Evolutionary conservation across 164 flowering plant genomes (phyloP), one percentile per base, ranked within the genome.

Genomic region (Annona cherimola): DNA sequence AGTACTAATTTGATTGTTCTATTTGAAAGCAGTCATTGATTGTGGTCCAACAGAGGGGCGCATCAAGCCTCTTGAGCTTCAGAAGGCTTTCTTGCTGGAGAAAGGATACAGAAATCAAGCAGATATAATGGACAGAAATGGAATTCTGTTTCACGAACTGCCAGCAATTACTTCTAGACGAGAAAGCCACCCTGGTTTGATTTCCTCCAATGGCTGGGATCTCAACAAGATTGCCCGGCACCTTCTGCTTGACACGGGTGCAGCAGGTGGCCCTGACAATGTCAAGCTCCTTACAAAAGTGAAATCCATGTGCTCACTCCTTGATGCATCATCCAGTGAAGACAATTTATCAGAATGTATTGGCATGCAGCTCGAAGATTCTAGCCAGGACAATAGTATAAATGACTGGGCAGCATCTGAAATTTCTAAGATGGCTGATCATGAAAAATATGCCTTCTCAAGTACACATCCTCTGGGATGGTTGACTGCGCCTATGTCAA

Each of bases 211-310:
- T 41, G 43, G 44, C 40, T 63, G 54, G 55, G 43, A 1, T 45
- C 75, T 76, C 16, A 42, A 69, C 18, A 61, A 50, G 39, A 55
- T 76, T 40, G 70, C 39, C 0, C 41, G 66, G 16, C 73, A 77
- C 20, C 64, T 77, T 11, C 26, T 73, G 4, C 35, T 44, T 18
- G 72, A 63, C 8, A 59, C 69, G 55, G 4, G 12, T 39, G 46
- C 69, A 42, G 5, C 66, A 2, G 45, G 35, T 5, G 12, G 43
- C 65, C 6, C 66, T 3, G 72, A 65, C n/a, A 74, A 74, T 2
- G 69, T 45, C 35, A 43, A 45, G 20, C n/a, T 65, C n/a, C 19
- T 57, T 20, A 73, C 19, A 6, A 55, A 9, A 54, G 62, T 64
- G 42, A 54, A 70, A 18, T 75, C 69, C 12, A 54, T 64, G 66